Evolutionary conservation across 805 yeast species (phyloP).

Genomic region (Komagataella pastoris): DNA sequence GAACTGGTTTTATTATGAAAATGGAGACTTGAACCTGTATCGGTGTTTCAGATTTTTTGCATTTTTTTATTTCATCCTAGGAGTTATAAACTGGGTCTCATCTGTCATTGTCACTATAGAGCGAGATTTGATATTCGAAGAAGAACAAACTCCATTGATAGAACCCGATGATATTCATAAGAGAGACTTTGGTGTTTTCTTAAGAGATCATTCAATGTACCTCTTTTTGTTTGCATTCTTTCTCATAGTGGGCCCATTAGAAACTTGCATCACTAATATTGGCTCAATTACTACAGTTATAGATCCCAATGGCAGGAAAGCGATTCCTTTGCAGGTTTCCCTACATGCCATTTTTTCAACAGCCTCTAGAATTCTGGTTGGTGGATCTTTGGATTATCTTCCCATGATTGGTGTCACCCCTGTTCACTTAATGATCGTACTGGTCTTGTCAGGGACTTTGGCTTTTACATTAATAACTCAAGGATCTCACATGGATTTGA

Average conservation of each 20-base stretch:
- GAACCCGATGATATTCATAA: conserved; percentile 13
- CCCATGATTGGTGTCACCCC: conserved; percentile 5
- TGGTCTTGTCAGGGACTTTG: neutral
- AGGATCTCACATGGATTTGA: conserved; percentile 3
- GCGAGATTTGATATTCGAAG: conserved; percentile 26
- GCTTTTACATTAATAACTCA: neutral
- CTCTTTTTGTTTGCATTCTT: conserved; percentile 49
- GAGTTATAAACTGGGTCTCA: conserved; percentile 48
- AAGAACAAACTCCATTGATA: conserved; percentile 21
- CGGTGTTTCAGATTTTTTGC: conserved; percentile 41
- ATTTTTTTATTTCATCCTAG: conserved; percentile 38
- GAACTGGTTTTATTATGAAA: conserved; percentile 19
- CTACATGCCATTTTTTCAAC: conserved; percentile 57
- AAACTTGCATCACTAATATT: conserved; percentile 72
- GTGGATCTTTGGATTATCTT: conserved; percentile 50
- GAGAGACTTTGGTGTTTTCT: conserved; percentile 14
- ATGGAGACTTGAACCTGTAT: conserved; percentile 26
- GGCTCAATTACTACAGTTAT: conserved; percentile 47
- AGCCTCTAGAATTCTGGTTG: conserved; percentile 45
- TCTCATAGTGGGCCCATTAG: conserved; percentile 70
- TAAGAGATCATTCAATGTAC: conserved; percentile 49
- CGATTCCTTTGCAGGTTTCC: conserved; percentile 37
- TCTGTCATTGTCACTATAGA: conserved; percentile 53
- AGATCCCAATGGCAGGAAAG: conserved; percentile 5
- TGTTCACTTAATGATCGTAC: conserved; percentile 1